Conservation (phyloP, 225 moss, liverwort and hornwort species). For the Rhytidiadelphus loreus region DNA sequence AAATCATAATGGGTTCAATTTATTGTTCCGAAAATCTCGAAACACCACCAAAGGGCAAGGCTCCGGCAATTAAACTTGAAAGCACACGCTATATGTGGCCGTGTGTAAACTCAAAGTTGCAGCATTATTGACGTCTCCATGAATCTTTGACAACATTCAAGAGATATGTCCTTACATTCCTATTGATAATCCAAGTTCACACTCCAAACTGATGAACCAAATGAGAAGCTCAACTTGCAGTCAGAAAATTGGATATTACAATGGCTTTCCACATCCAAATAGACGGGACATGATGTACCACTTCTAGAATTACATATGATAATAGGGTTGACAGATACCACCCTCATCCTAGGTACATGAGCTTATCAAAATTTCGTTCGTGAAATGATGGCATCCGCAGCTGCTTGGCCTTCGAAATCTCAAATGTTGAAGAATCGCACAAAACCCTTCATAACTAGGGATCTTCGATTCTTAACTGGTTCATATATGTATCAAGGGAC, state of each 20-base stretch:
- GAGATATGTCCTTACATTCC: neutral
- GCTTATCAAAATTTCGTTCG: constrained; percentile 1
- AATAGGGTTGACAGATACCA: neutral
- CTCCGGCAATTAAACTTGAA: neutral
- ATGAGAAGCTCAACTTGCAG: neutral
- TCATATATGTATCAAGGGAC: neutral
- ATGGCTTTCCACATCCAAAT: neutral
- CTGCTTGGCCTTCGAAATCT: constrained; percentile 1
- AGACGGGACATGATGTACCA: neutral
- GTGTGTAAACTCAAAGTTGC: neutral
- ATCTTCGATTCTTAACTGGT: neutral
- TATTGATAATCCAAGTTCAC: neutral
- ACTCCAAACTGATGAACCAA: neutral
- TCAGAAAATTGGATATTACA: neutral
- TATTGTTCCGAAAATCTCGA: constrained; percentile 5
- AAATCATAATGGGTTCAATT: neutral
- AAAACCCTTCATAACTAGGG: neutral
- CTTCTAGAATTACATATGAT: neutral
- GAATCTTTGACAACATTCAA: constrained; percentile 1
- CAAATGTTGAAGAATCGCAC: neutral
- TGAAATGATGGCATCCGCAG: neutral
- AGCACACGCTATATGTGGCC: neutral
- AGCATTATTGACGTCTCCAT: neutral
- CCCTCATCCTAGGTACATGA: neutral
- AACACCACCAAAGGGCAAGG: neutral